Percentiles rank a stretch among this genome's conserved stretches.
Conservation (phyloP, 1,284 basidiomycete genomes). For the Gymnopus androsaceus region DNA sequence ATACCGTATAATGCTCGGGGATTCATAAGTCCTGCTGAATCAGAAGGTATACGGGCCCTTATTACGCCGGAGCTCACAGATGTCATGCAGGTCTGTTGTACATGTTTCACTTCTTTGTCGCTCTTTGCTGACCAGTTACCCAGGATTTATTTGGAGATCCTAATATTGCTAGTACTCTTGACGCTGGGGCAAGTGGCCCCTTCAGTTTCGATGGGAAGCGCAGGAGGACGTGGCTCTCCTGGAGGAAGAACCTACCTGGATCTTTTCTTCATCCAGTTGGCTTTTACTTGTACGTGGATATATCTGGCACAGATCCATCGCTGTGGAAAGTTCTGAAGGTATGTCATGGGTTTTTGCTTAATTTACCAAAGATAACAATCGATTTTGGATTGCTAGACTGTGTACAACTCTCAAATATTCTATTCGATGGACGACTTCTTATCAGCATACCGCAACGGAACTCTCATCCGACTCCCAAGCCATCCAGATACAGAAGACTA, state of each 20-base stretch:
- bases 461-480: slow-evolving; percentile 44
- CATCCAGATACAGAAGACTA: slow-evolving; percentile 31
- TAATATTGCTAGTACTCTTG: slow-evolving; percentile 48
- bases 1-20: slow-evolving; percentile 56
- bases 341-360: too few species aligned
- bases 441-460: slow-evolving; percentile 54
- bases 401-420: slow-evolving; percentile 64
- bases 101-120: slow-evolving; percentile 19
- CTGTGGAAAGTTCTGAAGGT: slow-evolving; percentile 56
- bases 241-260: slow-evolving; percentile 50
- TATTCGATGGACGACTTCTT: slow-evolving; percentile 47
- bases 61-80: slow-evolving; percentile 36
- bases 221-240: slow-evolving; percentile 56
- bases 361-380: too few species aligned
- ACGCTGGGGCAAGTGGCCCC: slow-evolving; percentile 47
- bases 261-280: slow-evolving; percentile 55
- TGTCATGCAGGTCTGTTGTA: slow-evolving; percentile 45
- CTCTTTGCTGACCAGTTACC: slow-evolving; percentile 5
- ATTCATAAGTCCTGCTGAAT: slow-evolving; percentile 39
- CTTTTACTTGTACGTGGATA: slow-evolving; percentile 60
- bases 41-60: slow-evolving; percentile 32
- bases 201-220: slow-evolving; percentile 63
- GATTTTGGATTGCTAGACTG: slow-evolving; percentile 37
- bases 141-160: slow-evolving; percentile 48
- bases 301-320: slow-evolving; percentile 53